Evolutionary conservation across 371 early-diverging fungal genomes (phyloP), one percentile per base, ranked within the genome.

Genomic region (Mucor lusitanicus): DNA sequence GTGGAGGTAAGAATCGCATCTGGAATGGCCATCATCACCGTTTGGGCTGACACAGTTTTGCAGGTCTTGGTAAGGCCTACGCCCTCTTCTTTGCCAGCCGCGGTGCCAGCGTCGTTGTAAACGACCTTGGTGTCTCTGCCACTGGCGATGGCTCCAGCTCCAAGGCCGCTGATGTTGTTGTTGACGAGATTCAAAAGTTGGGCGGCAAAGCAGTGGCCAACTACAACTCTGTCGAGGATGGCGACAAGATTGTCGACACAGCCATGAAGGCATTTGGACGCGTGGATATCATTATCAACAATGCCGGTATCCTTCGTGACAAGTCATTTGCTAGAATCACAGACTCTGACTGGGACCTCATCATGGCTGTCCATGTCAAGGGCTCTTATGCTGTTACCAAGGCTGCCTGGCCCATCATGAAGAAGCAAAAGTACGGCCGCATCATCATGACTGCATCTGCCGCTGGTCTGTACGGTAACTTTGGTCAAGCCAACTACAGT

Each of bases 391-490:
- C 94, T 74, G 93, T 97, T 68, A 90, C 96, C 57, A 94, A 94
- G 84, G 98, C 99, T 44, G 98, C 98, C 15, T 99, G 99, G 98
- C 92, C 93, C 46, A 83, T 92, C 75, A 93, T 99, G 91, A 88
- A 88, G 65, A 93, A 96, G 84, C 98, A 98, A 74, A 96, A 96
- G 77, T 96, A 85, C 71, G 98, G 99, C 28, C 85, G 91, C 76
- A 83, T 90, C 66, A 88, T 90, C 73, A 90, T 88, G 82, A 84
- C 84, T n/a, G 90, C 95, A 25, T 97, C 98, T 50, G 95, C 98
- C 62, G 98, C 98, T 66, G 99, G 99, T 73, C 82, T 99, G 39
- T 98, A 98, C 80, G 99, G 99, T 74, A 99, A 99, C 91, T 99
- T 97, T 89, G 99, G 99, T 56, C 97, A 98, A 83, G 93, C 97